A percentile compares a stretch with the other conserved stretches of the same genome.
These are phyloP conservation scores for Coemansia sp. DNA, from an alignment of 192 early-diverging fungal species.

Conservation along the genomic window DNA sequence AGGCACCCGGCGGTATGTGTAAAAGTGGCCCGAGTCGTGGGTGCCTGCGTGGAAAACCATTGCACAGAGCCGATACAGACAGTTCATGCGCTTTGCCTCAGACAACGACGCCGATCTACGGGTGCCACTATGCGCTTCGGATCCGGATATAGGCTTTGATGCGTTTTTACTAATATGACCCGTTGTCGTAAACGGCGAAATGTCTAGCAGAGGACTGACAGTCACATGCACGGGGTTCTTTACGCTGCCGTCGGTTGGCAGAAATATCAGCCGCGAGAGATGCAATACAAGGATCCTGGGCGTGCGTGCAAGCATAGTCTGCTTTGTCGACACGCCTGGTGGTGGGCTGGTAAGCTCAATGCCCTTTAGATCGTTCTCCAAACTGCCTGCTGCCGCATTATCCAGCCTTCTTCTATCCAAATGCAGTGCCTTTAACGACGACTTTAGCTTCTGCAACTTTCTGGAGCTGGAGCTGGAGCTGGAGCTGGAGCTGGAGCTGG, in stretches of 20 bases:
- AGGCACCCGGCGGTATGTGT: slow-evolving; percentile 72
- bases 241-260: slow-evolving; percentile 63
- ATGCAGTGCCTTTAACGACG: slow-evolving; percentile 8
- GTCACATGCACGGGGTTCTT: slow-evolving; percentile 79
- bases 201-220: slow-evolving; percentile 72
- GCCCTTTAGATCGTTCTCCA: slow-evolving; percentile 40
- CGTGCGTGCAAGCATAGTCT: slow-evolving; percentile 83
- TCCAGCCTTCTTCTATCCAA: slow-evolving; percentile 24
- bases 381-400: slow-evolving; percentile 30
- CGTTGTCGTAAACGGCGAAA: slow-evolving; percentile 74
- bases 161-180: slow-evolving; percentile 62
- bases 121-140: not conserved
- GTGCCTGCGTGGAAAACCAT: slow-evolving; percentile 83
- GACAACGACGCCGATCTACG: slow-evolving; percentile 10
- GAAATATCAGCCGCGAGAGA: slow-evolving; percentile 79
- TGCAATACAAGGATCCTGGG: slow-evolving; percentile 82
- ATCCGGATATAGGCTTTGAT: slow-evolving; percentile 52
- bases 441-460: slow-evolving; percentile 11
- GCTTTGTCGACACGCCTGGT: slow-evolving; percentile 62
- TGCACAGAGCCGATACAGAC: slow-evolving; percentile 70
- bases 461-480: slow-evolving; percentile 14
- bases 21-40: slow-evolving; percentile 90
- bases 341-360: slow-evolving; percentile 28
- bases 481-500: not conserved
- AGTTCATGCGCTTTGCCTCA: slow-evolving; percentile 31